These are phyloP conservation scores for Russula griseocarnosa DNA, from an alignment of 768 basidiomycete species.

Conservation along the genomic window DNA sequence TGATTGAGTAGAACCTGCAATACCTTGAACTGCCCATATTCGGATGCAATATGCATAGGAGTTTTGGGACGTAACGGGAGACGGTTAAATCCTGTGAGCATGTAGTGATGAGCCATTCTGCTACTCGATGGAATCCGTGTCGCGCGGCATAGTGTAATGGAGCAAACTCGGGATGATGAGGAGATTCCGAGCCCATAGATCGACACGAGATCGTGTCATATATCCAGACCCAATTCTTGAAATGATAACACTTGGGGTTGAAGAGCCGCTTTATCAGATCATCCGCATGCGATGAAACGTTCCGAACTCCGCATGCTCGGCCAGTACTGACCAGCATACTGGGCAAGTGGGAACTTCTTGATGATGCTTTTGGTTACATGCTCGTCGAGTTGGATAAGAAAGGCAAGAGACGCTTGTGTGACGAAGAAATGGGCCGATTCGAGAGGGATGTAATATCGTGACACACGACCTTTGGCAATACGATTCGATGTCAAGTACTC, in stretches of 20 bases:
- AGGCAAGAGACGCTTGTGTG: background rate
- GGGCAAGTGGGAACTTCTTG: background rate
- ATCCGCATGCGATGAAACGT: background rate
- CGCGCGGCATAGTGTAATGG: background rate
- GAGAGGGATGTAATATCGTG: background rate
- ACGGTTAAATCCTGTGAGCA: background rate
- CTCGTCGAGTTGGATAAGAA: background rate
- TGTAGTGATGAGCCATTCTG: background rate
- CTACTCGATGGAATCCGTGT: background rate
- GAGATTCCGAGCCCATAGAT: too few relatives aligned
- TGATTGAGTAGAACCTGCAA: too few relatives aligned
- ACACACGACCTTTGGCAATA: background rate
- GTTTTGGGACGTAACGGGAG: too few relatives aligned
- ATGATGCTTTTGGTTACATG: background rate
- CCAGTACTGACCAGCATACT: slow-evolving; percentile 9
- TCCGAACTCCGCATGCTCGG: background rate
- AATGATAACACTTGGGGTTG: background rate
- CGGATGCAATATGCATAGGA: background rate
- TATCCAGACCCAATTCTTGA: background rate
- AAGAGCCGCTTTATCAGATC: background rate
- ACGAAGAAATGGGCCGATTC: background rate
- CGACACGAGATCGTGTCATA: background rate
- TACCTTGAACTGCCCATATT: too few relatives aligned
- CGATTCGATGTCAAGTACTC: slow-evolving; percentile 1
- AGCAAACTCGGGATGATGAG: fast-evolving